Evolutionary conservation across 2,329 filamentous ascomycete species (phyloP), one percentile per base, ranked within the genome.

Genomic region (Aspergillus pseudoviridinutans): DNA sequence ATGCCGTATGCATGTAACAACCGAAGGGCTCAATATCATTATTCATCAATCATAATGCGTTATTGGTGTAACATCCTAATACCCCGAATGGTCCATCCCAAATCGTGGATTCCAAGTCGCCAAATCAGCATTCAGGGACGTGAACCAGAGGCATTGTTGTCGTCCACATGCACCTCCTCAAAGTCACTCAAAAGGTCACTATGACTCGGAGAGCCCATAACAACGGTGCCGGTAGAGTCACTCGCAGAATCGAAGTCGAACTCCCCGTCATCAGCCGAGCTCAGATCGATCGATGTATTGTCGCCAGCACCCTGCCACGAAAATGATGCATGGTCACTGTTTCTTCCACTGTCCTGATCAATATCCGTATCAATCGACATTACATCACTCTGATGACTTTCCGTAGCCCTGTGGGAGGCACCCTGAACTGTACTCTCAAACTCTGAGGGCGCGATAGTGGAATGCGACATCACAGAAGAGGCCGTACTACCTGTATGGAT

Each of bases 361-460:
- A 24, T 17, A n/a, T 56, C 55, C 6, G 64, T 68, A 4, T 58
- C 50, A 24, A 72, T n/a, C 4, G 68, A 70, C 35, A 66, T 25
- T 9, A 66, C 28, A 24, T 73, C 68, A 10, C 67, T 67, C 4
- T 32, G 42, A 29, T 69, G 65, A 6, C 72, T 70, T 44, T 68
- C 64, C 1, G 72, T 76, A 2, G 74, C 72, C 50, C 64, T 56
- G 53, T 71, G 69, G 12, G 74, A 75, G 22, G 74, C 75, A 1
- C 66, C 67, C 1, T 71, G 69, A 8, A 73, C 59, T 3, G 74
- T 76, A 44, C 70, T 74, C 25, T 67, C 61, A 1, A 61, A 62
- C 8, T 72, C 69, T 51, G 64, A 62, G 3, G 63, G 55, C 10
- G 54, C 58, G 8, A 75, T 61, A 1, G 68, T 63, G 17, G 65